Base-by-base conservation (phyloP, 78 protist genomes). In the Guillardia theta region DNA sequence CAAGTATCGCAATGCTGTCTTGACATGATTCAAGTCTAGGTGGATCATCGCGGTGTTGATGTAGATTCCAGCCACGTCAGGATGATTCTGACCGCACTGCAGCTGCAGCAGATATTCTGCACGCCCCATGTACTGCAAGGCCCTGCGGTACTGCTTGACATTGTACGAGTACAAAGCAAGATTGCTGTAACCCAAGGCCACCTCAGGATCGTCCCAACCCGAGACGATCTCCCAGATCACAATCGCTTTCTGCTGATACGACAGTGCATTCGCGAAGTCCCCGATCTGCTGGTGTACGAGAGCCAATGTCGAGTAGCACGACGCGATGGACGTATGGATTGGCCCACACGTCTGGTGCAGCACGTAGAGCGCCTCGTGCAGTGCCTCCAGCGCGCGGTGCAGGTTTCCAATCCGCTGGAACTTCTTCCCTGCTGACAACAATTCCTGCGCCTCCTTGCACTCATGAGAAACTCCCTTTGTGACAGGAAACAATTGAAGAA, bases 21-120 rank as follows among this genome's bases (percentile, higher is more conserved):
- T 12, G 4, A 33, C 41, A 43, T 70, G 83, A 22, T 24, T 12
- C 70, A 70, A 43, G 83, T 70, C 83, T 12, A 70, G 83, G 83
- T 70, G 41, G 83, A 70, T 33, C 83, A 70, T 70, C 27, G 83
- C 83, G 83, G 83, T 70, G 83, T 70, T 70, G 45, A 70, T 24
- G 83, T 70, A 70, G 83, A 70, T 36, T 15, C 21, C 45, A 12
- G 83, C 83, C 45, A 70, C 45, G 83, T 70, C 45, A 24, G 83
- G 83, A 43, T 70, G 83, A 24, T 33, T 70, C 45, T 36, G 83
- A 15, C 83, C 83, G 41, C 45, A 24, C 27, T 15, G 15, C 46
- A 70, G 83, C 45, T 33, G 83, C 45, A 70, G 83, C 45, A 70
- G 83, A 43, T 70, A 70, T 24, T 70, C 83, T 58, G 70, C 58